These are phyloP conservation scores for Cudoniella acicularis DNA, from an alignment of 495 filamentous ascomycete genomes.

Conservation along the genomic window DNA sequence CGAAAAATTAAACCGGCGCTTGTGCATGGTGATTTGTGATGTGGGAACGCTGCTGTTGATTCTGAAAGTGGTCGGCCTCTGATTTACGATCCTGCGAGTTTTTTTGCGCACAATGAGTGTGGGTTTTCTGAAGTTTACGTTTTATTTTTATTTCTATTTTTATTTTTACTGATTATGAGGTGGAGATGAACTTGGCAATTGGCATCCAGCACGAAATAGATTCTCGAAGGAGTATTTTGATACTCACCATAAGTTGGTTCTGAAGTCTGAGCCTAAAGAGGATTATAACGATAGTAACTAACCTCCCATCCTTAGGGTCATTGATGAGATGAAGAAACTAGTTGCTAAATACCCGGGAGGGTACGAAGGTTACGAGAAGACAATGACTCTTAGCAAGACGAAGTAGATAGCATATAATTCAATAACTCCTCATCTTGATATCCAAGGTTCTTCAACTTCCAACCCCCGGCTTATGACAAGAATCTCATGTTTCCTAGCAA, in stretches of 20 bases:
- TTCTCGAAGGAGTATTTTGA: constrained; percentile 15
- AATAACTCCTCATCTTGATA: no score
- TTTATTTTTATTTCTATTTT: no score
- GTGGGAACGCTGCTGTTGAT: constrained; percentile 34
- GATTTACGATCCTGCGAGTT: constrained; percentile 43
- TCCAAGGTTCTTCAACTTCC: no score
- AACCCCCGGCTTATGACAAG: no score
- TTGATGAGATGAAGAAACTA: constrained; percentile 7
- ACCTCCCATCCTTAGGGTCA: constrained; percentile 29
- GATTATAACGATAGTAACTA: constrained; percentile 30
- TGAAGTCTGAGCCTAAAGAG: constrained; percentile 21
- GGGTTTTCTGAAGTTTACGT: constrained; percentile 16
- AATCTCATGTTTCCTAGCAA: no score
- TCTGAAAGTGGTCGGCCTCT: constrained; percentile 30
- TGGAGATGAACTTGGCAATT: constrained; percentile 13
- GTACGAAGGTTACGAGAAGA: not conserved
- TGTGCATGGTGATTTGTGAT: constrained; percentile 37
- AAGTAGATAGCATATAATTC: no score
- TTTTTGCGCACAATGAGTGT: constrained; percentile 47
- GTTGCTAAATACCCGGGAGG: not conserved
- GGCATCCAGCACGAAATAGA: constrained; percentile 10
- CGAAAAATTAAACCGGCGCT: constrained; percentile 30
- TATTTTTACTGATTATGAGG: constrained; percentile 2
- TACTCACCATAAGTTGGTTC: constrained; percentile 23
- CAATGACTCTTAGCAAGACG: no score